Evolutionary conservation across 805 yeast species (phyloP).

Genomic region (Saccharomycopsis babjevae): DNA sequence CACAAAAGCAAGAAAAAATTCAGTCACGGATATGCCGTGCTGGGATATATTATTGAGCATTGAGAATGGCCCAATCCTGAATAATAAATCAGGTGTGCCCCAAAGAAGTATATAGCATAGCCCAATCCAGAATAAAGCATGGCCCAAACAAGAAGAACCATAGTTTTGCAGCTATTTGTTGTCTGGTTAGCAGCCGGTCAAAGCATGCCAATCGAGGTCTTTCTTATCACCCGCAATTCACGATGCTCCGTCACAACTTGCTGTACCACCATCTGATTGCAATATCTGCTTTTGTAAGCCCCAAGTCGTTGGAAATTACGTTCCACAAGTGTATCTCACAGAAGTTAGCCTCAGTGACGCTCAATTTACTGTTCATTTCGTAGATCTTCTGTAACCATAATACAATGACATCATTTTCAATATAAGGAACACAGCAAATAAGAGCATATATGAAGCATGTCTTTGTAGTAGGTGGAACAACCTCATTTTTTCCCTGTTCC

Average conservation of each 20-base stretch:
- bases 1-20: too few relatives aligned
- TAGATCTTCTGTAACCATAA: conserved; percentile 11
- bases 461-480: conserved; percentile 9
- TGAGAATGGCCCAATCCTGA: too few relatives aligned
- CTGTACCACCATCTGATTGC: conserved; percentile 18
- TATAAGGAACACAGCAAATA: conserved; percentile 12
- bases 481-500: background rate
- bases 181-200: too few relatives aligned
- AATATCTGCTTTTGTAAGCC: conserved; percentile 11
- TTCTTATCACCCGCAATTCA: too few relatives aligned
- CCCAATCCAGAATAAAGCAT: too few relatives aligned
- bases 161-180: too few relatives aligned
- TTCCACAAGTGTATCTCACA: conserved; percentile 13
- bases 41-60: too few relatives aligned
- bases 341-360: conserved; percentile 3
- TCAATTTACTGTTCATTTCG: background rate
- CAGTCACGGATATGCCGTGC: too few relatives aligned
- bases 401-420: background rate
- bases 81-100: too few relatives aligned
- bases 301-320: conserved; percentile 8
- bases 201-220: too few relatives aligned
- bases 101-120: too few relatives aligned
- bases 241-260: background rate
- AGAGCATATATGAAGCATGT: conserved; percentile 8
- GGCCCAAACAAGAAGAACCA: too few relatives aligned